Evolutionary conservation across 2,329 filamentous ascomycete species (phyloP).

Genomic region (Rhynchosporium secalis): DNA sequence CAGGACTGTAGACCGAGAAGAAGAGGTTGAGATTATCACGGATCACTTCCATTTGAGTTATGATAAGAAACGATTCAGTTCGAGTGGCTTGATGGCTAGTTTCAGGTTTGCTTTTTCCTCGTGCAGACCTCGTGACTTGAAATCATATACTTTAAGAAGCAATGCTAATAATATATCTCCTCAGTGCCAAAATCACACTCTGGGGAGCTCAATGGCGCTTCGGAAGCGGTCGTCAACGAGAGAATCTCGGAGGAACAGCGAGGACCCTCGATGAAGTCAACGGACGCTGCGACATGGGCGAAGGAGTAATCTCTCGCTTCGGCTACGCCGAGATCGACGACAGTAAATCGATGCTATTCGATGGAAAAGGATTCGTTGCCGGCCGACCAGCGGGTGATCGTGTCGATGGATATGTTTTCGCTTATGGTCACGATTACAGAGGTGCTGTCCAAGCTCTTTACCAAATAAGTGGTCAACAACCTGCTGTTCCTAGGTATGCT

Average conservation of each 20-base stretch:
- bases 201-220: conserved; percentile 53
- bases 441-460: conserved; percentile 56
- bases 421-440: conserved; percentile 57
- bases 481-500: conserved; percentile 55
- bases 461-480: conserved; percentile 55
- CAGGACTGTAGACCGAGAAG: conserved; percentile 47
- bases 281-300: conserved; percentile 50
- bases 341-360: conserved; percentile 56
- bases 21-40: conserved; percentile 56
- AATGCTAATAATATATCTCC: background rate
- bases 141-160: background rate
- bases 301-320: conserved; percentile 51
- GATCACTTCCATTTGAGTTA: conserved; percentile 57
- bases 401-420: conserved; percentile 60
- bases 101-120: conserved; percentile 9
- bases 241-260: conserved; percentile 48
- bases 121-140: background rate
- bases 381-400: conserved; percentile 49
- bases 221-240: conserved; percentile 42
- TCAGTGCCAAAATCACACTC: conserved; percentile 33
- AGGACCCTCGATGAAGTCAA: conserved; percentile 56
- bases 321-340: conserved; percentile 58
- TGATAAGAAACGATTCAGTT: conserved; percentile 56
- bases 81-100: conserved; percentile 47
- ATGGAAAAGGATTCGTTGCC: conserved; percentile 52